Conservation (phyloP, 2,329 filamentous ascomycete genomes). For the Sporothrix pseudoabietina region DNA sequence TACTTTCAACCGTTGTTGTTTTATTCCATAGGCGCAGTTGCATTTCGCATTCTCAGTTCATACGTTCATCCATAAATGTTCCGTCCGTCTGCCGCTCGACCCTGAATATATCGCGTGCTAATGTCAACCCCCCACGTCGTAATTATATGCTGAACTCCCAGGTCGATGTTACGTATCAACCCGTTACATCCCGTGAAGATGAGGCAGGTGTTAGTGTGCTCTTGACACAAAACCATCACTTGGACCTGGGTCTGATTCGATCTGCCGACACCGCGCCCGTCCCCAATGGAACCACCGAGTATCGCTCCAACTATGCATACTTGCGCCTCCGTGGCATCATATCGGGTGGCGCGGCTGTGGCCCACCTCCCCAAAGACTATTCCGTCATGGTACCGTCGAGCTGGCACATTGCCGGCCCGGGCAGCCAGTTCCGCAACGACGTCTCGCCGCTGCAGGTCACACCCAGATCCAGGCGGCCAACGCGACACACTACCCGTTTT, state of each 20-base stretch:
- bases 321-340: conserved; percentile 50
- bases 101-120: background rate
- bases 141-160: conserved; percentile 42
- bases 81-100: background rate
- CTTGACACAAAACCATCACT: conserved; percentile 56
- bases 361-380: conserved; percentile 35
- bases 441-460: conserved; percentile 37
- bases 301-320: conserved; percentile 29
- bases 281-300: conserved; percentile 31
- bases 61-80: background rate
- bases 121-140: background rate
- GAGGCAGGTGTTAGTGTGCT: conserved; percentile 58
- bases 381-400: conserved; percentile 44
- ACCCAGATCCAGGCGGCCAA: conserved; percentile 49
- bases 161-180: conserved; percentile 50
- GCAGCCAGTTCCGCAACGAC: background rate
- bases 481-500: conserved; percentile 49
- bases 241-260: conserved; percentile 50
- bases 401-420: conserved; percentile 41
- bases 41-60: background rate
- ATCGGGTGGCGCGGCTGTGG: conserved; percentile 44
- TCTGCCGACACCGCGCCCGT: conserved; percentile 40
- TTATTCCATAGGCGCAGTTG: background rate
- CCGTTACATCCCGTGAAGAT: conserved; percentile 43
- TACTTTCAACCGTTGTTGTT: conserved; percentile 7